Evolutionary conservation across 176 grass and related monocot species (phyloP), one percentile per base, ranked within the genome.

Genomic region (Luzula sylvatica): DNA sequence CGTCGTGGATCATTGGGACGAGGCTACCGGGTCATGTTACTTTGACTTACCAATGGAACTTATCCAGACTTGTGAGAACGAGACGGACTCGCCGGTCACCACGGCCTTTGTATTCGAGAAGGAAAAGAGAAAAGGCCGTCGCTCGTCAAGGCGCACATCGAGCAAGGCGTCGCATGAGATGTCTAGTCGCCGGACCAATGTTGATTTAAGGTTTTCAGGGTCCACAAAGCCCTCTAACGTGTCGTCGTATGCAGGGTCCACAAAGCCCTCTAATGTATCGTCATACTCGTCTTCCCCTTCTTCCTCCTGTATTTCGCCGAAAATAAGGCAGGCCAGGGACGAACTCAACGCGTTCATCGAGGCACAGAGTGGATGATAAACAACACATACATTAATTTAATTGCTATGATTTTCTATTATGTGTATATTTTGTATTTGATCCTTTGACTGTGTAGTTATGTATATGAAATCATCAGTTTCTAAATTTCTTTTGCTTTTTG

Each of bases 21-120:
- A 69, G 8, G 58, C 27, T 7, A 47, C 52, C 7, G 53, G 17
- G 14, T 47, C 28, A 3, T 56, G 71, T 1, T 64, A 62, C 58
- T 82, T 88, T 20, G 83, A 95, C 25, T 75, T 95, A 20, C 89
- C 89, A 18, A 50, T 88, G 67, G 89, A 95, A 50, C 67, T 95
- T 15, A 72, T 88, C 22, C 24, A 65, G 26, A 76, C 43, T 47
- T 40, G 65, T 23, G 42, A 74, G 26, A 61, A 73, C 7, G 79
- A 83, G 8, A 40, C 54, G 12, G 71, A 82, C 20, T 39, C 76
- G 43, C 80, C 84, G 3, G 49, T 85, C 15, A 74, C 60, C 44
- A 52, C 90, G 22, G 80, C 73, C 12, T 95, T 88, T 59, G 52
- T 95, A 52, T 95, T 88, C 52, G 84, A 95, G 67, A 49, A 78